phyloP scores from a whole-genome alignment of 2,329 filamentous ascomycete species.

The Xylaria sp. region DNA sequence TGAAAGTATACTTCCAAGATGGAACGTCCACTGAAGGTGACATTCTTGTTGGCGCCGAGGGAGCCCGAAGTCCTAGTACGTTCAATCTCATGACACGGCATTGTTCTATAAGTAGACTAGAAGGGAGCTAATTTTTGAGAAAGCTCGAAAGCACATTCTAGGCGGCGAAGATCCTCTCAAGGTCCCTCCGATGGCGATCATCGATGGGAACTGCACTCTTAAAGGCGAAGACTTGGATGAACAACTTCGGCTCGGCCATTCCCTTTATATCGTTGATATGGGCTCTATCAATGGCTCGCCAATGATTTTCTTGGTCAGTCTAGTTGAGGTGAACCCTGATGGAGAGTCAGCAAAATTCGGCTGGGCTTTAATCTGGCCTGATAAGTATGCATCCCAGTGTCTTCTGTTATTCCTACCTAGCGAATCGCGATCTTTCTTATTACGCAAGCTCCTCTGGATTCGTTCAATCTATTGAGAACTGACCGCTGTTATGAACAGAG shows the following conservation, averaged over 20 bases:
- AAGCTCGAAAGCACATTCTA: slow-evolving; percentile 50
- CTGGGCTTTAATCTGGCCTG: slow-evolving; percentile 43
- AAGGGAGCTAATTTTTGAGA: slow-evolving; percentile 20
- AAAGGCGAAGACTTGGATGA: slow-evolving; percentile 45
- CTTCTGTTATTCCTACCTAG: background rate
- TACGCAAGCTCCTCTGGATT: background rate
- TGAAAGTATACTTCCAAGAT: slow-evolving; percentile 58
- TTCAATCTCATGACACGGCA: slow-evolving; percentile 22
- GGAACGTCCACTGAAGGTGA: slow-evolving; percentile 55
- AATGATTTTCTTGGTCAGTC: slow-evolving; percentile 41
- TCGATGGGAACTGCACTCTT: slow-evolving; percentile 47
- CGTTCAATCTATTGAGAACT: background rate
- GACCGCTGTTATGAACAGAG: background rate
- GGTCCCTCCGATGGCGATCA: slow-evolving; percentile 44
- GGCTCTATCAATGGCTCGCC: slow-evolving; percentile 35
- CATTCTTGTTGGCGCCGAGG: slow-evolving; percentile 62
- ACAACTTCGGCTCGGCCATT: slow-evolving; percentile 50
- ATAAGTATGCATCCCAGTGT: slow-evolving; percentile 29
- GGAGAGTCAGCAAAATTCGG: slow-evolving; percentile 42
- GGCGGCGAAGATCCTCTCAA: slow-evolving; percentile 44
- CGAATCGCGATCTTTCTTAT: background rate
- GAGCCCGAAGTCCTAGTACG: slow-evolving; percentile 53
- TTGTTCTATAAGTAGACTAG: background rate
- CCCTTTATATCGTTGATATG: slow-evolving; percentile 46
- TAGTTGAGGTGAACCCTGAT: slow-evolving; percentile 41